Evolutionary conservation across 2,329 filamentous ascomycete genomes (phyloP), one percentile per base, ranked within the genome.

Genomic region (Diaporthe longicolla): DNA sequence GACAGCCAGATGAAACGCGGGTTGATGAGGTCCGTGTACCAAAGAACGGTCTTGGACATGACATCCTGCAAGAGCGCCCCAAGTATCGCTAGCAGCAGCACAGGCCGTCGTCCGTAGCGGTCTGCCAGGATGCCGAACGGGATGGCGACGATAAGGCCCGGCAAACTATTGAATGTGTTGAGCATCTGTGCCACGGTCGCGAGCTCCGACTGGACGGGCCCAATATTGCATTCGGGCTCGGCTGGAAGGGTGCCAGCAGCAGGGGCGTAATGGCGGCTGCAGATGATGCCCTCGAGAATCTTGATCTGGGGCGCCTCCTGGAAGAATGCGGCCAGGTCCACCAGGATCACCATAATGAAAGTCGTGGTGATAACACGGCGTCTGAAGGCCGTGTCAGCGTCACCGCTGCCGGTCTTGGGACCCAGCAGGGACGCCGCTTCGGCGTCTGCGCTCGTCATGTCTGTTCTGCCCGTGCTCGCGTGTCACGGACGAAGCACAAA

Each of bases 161-260:
- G 68, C 29, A 70, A 7, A n/a, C 68, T 40, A 21, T 70, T 70
- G 68, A 70, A 70, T 1, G 68, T 70, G 15, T 59, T 70, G 54
- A 70, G 68, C 54, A 70, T 59, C 68, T 70, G 68, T 6, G 43
- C 59, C 26, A 70, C 68, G 17, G 54, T 70, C 54, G 68, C 68
- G 48, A 70, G 68, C 29, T 70, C 54, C 6, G 68, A 57, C 68
- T 70, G 68, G 26, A 70, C 54, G 4, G 68, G 68, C 3, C 40
- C 54, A 2, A 29, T 21, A 17, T 26, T 50, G 57, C 54, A 70
- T 19, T 70, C 40, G 29, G 9, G 43, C 13, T 29, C 40, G 40
- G 17, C 68, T 8, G 21, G 8, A 15, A 15, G 3, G 13, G 43
- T 1, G 15, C 17, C 43, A 19, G 13, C 43, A 8, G 29, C n/a